Base-by-base conservation (phyloP, 129 eudicot genomes). In the Escallonia rubra region DNA sequence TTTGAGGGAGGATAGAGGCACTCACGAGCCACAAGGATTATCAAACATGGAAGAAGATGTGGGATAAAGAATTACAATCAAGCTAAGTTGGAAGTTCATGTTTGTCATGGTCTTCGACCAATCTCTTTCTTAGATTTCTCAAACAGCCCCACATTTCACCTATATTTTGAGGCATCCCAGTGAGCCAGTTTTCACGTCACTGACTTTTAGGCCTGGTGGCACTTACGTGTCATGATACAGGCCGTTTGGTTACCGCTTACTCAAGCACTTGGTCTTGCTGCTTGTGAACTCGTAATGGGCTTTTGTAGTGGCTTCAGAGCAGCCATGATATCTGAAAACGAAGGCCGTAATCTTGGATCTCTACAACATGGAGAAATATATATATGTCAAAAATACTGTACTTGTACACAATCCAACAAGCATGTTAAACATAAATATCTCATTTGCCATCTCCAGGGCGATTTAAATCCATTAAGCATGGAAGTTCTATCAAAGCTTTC, bases 271-370 rank as follows among this genome's bases (percentile, higher is more conserved):
- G 76, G 75, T 76, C 71, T 77, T 59, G 77, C 66, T 14, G 55
- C 75, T 72, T 78, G 90, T 45, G 88, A 74, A 77, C 53, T 71
- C 41, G 83, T 68, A 9, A 82, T 70, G 57, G 85, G 82, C 87
- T 86, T 92, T 76, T 88, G 96, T 13, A 91, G 89, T 10, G 98
- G 96, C 72, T 83, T 91, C 70, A 92, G 64, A 13, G 89, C 83
- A 43, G 95, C 89, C 95, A 92, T 88, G 72, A 92, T 92, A 71
- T 88, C 96, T 43, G 89, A 67, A 76, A 92, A 92, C 6, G 98
- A 65, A 48, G 98, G 96, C 77, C 98, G 85, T 73, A 88, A 76
- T 69, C 67, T 92, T 15, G 98, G 96, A 76, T 92, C 96, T 12
- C 98, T 92, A 68, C 57, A 74, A 40, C 51, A 59, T 53, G 16